These are phyloP conservation scores for Hondaea fermentalgiana DNA, from an alignment of 108 stramenopile genomes.

Conservation along the genomic window DNA sequence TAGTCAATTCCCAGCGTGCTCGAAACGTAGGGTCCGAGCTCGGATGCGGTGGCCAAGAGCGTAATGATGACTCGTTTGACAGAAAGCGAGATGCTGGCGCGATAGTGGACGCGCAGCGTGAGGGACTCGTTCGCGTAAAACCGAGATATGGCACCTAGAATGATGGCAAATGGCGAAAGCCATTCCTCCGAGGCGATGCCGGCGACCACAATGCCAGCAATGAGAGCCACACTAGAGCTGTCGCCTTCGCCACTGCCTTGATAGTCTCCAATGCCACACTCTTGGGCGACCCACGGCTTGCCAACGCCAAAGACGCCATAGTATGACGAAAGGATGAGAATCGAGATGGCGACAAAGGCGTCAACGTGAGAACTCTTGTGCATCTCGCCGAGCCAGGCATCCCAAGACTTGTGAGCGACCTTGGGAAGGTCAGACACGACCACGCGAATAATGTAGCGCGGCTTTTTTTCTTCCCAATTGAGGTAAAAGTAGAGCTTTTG, in stretches of 20 bases:
- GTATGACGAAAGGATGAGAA: neutral
- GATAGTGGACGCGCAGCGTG: neutral
- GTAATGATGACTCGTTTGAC: neutral
- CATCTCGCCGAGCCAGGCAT: neutral
- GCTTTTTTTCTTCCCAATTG: neutral
- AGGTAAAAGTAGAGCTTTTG: constrained; percentile 7
- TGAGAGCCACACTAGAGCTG: neutral
- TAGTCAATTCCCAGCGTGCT: neutral
- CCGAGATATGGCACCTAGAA: neutral
- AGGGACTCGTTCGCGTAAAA: neutral
- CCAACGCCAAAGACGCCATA: neutral
- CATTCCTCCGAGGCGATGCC: neutral
- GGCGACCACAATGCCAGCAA: constrained; percentile 6
- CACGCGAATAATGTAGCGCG: neutral
- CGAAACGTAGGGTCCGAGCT: neutral
- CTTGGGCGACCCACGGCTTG: neutral
- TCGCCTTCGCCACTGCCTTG: neutral
- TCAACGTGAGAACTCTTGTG: neutral
- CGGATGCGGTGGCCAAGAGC: neutral
- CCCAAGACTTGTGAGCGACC: neutral
- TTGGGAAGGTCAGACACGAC: constrained; percentile 3
- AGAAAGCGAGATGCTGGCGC: neutral
- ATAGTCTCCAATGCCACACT: neutral
- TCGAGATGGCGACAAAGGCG: neutral
- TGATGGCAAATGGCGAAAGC: neutral